phyloP scores from a whole-genome alignment of 2,329 filamentous ascomycete genomes.

The Penicillium palitans region DNA sequence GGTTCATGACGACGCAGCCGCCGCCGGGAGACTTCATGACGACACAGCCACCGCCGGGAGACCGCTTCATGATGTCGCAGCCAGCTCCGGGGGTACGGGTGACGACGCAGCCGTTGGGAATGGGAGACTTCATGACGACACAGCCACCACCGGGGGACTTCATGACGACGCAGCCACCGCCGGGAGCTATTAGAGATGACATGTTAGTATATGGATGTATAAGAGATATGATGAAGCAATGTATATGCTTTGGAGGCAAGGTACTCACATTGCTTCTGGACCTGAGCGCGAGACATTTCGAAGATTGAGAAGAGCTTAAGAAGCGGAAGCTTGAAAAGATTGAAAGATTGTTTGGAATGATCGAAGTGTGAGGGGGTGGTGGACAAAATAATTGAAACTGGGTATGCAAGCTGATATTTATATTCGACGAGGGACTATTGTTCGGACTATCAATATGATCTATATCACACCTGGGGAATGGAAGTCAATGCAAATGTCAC shows the following conservation, averaged over 20 bases:
- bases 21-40: conserved; percentile 20
- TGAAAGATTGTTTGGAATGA: conserved; percentile 11
- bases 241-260: neutral
- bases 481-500: neutral
- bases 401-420: neutral
- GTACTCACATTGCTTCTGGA: conserved; percentile 27
- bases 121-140: conserved; percentile 5
- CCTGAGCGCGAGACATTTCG: conserved; percentile 30
- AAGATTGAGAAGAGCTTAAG: conserved; percentile 20
- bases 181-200: conserved; percentile 23
- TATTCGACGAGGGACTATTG: neutral
- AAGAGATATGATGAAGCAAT: neutral
- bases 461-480: neutral
- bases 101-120: neutral
- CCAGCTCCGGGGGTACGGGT: neutral
- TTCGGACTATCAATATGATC: conserved; percentile 1
- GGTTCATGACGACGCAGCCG: conserved; percentile 12
- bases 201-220: conserved; percentile 9
- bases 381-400: conserved; percentile 5
- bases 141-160: conserved; percentile 6
- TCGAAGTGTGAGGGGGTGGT: conserved; percentile 15
- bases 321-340: conserved; percentile 18
- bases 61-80: conserved; percentile 5
- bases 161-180: conserved; percentile 35
- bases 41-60: conserved; percentile 5